Evolutionary conservation across 176 grass and related monocot genomes (phyloP), one percentile per base, ranked within the genome.

Genomic region (Paspalum vaginatum): DNA sequence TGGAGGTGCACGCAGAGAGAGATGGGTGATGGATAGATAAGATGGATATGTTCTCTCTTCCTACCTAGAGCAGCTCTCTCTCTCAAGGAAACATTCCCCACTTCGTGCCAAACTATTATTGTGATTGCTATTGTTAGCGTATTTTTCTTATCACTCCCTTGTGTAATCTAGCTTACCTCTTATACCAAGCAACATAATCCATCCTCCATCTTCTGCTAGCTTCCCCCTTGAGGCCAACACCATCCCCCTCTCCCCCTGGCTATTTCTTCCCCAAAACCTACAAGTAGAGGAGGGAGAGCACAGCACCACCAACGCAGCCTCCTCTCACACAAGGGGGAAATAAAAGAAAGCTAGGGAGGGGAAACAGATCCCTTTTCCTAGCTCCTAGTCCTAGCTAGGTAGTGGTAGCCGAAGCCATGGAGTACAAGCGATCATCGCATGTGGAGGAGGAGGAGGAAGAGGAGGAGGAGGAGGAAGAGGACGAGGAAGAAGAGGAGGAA

Each of bases 351-450:
- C 20, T 47, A 52, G 69, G 45, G 27, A 44, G 5, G 10, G 10
- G 57, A 59, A 57, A 62, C 17, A 16, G 50, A 49, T 70, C 59
- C 76, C 51, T 81, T 79, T 56, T 46, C 62, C 62, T 69, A 74
- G 65, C 20, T 18, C 72, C 16, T 11, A 24, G 13, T 4, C 84
- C 51, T 58, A 69, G 26, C 22, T 60, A 17, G 45, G 56, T 21
- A 80, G 43, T 24, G 45, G 56, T 21, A 80, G 43, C 1, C 39
- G 16, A n/a, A 15, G 27, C 84, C 88, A 91, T 91, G 89, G 89
- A 91, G 81, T 91, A 84, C 85, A 91, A 87, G 85, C 81, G 84
- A 75, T 71, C 84, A 71, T 78, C 80, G 62, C 84, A 91, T 75
- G 80, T 75, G 75, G 85, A 87, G 61, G 84, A 89, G 72, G 87